Evolutionary conservation across 2,329 filamentous ascomycete species (phyloP).

Genomic region (Ceratocystis colombiana): DNA sequence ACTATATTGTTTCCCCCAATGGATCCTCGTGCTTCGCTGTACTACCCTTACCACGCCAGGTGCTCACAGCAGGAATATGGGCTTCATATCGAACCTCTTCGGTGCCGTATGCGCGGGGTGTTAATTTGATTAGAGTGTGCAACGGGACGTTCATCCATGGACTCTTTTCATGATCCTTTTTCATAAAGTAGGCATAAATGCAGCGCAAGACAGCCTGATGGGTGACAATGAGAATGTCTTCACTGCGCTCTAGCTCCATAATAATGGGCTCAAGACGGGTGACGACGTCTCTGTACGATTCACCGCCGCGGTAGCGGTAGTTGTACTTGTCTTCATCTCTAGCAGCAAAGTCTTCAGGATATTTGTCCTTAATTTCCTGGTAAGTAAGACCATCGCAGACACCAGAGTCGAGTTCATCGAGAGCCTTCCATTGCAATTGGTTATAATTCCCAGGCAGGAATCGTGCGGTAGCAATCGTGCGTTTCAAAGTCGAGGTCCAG

Average conservation of each 20-base stretch:
- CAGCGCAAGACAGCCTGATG: constrained; percentile 94
- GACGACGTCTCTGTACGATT: constrained; percentile 92
- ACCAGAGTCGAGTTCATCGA: constrained; percentile 92
- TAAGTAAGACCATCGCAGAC: constrained; percentile 96
- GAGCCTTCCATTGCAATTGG: constrained; percentile 95
- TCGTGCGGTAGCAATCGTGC: constrained; percentile 84
- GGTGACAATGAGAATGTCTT: constrained; percentile 96
- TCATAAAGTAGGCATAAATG: constrained; percentile 99
- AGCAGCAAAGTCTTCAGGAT: constrained; percentile 88
- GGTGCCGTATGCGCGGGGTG: constrained; percentile 86
- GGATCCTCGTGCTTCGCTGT: constrained; percentile 77
- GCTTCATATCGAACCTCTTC: constrained; percentile 80
- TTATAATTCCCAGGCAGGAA: constrained; percentile 75
- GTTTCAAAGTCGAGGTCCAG: constrained; percentile 55
- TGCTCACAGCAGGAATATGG: constrained; percentile 90
- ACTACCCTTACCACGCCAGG: constrained; percentile 88
- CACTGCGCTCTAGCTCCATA: constrained; percentile 93
- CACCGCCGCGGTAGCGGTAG: constrained; percentile 93
- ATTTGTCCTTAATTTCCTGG: constrained; percentile 81
- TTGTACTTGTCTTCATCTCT: constrained; percentile 99
- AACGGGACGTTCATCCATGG: constrained; percentile 98
- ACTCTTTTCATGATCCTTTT: constrained; percentile 80
- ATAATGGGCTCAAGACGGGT: constrained; percentile 98
- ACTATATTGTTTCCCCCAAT: constrained; percentile 31
- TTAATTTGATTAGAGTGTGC: constrained; percentile 93